A percentile compares a stretch with the other conserved stretches of the same genome.
These are phyloP conservation scores for Xylaria sp. DNA, from an alignment of 2,329 filamentous ascomycete species.

Conservation along the genomic window DNA sequence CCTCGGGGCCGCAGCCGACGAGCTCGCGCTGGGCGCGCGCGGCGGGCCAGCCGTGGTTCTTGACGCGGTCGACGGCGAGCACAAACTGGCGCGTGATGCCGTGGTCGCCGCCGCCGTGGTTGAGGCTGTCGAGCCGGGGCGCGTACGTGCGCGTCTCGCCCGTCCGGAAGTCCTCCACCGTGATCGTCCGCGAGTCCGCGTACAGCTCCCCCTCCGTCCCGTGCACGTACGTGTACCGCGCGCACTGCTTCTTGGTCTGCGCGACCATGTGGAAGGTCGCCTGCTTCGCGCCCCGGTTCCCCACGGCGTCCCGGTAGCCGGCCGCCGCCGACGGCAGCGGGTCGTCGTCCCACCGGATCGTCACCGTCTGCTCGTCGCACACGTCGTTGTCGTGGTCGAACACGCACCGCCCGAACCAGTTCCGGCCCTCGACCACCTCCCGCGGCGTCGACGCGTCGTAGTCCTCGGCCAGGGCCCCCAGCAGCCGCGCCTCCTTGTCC, in stretches of 20 bases:
- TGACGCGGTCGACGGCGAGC: conserved; percentile 77
- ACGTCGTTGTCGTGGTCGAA: conserved; percentile 94
- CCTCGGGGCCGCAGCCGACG: conserved; percentile 83
- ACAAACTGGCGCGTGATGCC: conserved; percentile 84
- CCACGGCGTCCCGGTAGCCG: conserved; percentile 27
- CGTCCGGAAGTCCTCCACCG: conserved; percentile 71
- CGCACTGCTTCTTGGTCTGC: conserved; percentile 83
- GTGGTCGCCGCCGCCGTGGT: conserved; percentile 76
- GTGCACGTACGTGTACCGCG: conserved; percentile 83
- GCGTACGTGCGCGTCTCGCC: conserved; percentile 57
- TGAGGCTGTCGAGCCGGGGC: conserved; percentile 62
- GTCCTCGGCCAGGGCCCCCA: conserved; percentile 47
- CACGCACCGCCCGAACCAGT: conserved; percentile 94
- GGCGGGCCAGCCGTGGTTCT: conserved; percentile 68
- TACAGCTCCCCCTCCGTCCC: conserved; percentile 84
- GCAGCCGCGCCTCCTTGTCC: conserved; percentile 44
- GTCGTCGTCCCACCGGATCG: conserved; percentile 83
- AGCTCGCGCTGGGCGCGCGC: conserved; percentile 72
- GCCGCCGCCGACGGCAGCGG: conserved; percentile 35
- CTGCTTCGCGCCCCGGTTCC: conserved; percentile 71
- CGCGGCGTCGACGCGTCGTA: conserved; percentile 54
- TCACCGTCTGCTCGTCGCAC: conserved; percentile 89
- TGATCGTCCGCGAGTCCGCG: conserved; percentile 80
- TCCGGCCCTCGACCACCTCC: conserved; percentile 52
- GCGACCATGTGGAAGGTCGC: conserved; percentile 94